A percentile compares a stretch with the other conserved stretches of the same genome.
These are phyloP conservation scores for Maudiozyma bulderi DNA, from an alignment of 805 yeast species.

Conservation along the genomic window DNA sequence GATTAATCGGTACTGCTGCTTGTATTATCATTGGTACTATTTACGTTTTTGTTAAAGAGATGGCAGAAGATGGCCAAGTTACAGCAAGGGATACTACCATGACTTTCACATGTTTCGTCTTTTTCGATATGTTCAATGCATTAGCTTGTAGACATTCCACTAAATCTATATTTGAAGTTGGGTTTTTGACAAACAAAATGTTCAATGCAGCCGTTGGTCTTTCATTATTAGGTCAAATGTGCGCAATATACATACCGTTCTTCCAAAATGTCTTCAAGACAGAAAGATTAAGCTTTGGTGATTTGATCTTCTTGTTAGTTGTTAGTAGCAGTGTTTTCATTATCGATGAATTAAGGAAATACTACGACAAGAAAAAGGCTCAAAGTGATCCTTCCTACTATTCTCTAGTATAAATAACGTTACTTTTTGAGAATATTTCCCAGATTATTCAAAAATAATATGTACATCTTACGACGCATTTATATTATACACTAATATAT, in stretches of 20 bases:
- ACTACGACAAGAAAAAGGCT: constrained; percentile 16
- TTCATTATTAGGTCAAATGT: constrained; percentile 79
- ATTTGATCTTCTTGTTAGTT: constrained; percentile 41
- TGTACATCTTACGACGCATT: background rate
- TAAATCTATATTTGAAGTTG: constrained; percentile 78
- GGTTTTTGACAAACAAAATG: constrained; percentile 71
- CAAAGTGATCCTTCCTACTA: constrained; percentile 11
- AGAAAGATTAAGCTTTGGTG: constrained; percentile 70
- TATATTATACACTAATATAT: too few species aligned
- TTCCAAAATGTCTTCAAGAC: constrained; percentile 92
- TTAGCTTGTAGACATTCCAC: constrained; percentile 82
- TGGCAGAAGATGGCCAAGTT: constrained; percentile 66
- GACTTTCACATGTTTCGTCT: constrained; percentile 96
- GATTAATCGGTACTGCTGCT: constrained; percentile 67
- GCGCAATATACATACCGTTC: constrained; percentile 89
- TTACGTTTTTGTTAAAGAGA: constrained; percentile 76
- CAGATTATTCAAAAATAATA: background rate
- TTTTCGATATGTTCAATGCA: constrained; percentile 96
- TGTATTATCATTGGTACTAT: constrained; percentile 81
- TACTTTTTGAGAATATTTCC: background rate
- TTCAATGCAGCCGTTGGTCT: constrained; percentile 88
- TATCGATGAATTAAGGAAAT: constrained; percentile 77
- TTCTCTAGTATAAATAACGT: constrained; percentile 11
- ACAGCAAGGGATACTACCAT: constrained; percentile 96
- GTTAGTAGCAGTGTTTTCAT: constrained; percentile 76